These are phyloP conservation scores for Candida tropicalis DNA, from an alignment of 1,139 yeast species.

Conservation along the genomic window DNA sequence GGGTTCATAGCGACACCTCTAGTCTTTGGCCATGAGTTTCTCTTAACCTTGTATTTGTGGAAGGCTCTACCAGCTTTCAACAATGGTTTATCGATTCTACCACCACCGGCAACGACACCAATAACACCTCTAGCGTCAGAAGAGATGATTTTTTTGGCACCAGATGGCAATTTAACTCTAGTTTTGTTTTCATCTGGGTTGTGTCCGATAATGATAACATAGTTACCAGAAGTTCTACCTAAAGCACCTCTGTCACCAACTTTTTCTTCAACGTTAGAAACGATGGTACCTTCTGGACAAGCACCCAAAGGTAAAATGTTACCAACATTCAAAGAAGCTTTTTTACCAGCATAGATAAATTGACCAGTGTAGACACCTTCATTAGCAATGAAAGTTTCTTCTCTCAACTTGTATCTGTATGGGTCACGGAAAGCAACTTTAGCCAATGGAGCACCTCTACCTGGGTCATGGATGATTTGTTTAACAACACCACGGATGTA, in stretches of 20 bases:
- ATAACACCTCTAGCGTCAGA: constrained; percentile 99
- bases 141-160: constrained; percentile 95
- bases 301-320: constrained; percentile 96
- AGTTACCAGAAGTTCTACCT: constrained; percentile 99
- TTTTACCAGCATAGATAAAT: constrained; percentile 98
- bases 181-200: constrained; percentile 99
- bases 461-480: constrained; percentile 98
- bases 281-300: constrained; percentile 99
- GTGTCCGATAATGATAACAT: constrained; percentile 98
- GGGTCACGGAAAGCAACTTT: constrained; percentile 99
- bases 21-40: constrained; percentile 99
- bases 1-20: constrained; percentile 99
- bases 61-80: constrained; percentile 99
- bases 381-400: constrained; percentile 98
- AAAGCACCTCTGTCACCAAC: constrained; percentile 99
- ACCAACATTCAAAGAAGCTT: constrained; percentile 97
- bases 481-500: constrained; percentile 99
- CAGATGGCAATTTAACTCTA: constrained; percentile 98
- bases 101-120: constrained; percentile 99
- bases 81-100: constrained; percentile 99
- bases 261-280: constrained; percentile 97
- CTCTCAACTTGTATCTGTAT: constrained; percentile 96
- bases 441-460: constrained; percentile 99
- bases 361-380: constrained; percentile 99
- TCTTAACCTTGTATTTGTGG: constrained; percentile 99